phyloP scores from a whole-genome alignment of 2,329 filamentous ascomycete genomes.

The Cadophora sp. region DNA sequence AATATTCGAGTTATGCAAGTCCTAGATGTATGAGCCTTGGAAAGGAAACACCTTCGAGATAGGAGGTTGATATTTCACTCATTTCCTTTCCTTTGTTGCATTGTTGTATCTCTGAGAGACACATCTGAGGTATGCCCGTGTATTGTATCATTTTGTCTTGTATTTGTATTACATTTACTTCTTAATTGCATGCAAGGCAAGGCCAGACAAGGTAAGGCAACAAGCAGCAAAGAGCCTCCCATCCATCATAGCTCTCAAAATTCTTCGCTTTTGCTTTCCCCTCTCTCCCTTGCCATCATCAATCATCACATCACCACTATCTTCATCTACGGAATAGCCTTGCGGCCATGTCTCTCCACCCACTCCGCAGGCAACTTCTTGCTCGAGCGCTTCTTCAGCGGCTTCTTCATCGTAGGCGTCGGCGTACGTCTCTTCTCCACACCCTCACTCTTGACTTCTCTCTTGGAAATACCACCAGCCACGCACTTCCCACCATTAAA shows the following conservation, averaged over 20 bases:
- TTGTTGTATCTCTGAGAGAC: no score
- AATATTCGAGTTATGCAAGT: no score
- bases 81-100: no score
- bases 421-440: background rate
- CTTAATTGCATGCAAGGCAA: background rate
- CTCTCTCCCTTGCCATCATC: background rate
- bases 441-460: conserved; percentile 9
- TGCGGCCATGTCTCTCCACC: conserved; percentile 26
- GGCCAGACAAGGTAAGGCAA: background rate
- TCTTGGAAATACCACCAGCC: conserved; percentile 35
- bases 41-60: no score
- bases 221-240: background rate
- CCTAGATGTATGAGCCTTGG: no score
- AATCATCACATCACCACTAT: background rate
- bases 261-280: no score
- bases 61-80: no score
- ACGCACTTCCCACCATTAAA: conserved; percentile 50
- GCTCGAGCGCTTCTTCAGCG: conserved; percentile 6
- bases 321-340: conserved; percentile 25
- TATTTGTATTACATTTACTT: background rate
- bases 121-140: no score
- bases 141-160: background rate
- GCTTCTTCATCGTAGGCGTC: background rate
- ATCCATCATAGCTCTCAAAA: background rate
- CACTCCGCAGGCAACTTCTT: conserved; percentile 15